Conservation (phyloP, 768 basidiomycete genomes). For the Lactarius vividus region DNA sequence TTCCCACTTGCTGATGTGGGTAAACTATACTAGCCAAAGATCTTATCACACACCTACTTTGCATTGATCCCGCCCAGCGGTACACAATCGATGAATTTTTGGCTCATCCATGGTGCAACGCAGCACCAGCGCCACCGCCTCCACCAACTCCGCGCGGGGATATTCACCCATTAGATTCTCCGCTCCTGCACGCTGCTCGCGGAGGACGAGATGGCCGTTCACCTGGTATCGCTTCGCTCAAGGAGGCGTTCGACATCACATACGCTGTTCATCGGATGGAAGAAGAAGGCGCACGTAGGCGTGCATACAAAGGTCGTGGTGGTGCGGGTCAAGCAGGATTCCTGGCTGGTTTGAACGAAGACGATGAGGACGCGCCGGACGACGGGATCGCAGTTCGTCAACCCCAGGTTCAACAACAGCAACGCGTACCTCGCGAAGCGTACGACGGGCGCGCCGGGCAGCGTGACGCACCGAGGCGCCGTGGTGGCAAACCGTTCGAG, state of each 20-base stretch:
- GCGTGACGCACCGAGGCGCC: conserved; percentile 51
- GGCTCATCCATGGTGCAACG: conserved; percentile 92
- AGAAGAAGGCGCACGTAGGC: conserved; percentile 88
- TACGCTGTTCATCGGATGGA: conserved; percentile 99
- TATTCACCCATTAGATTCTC: conserved; percentile 72
- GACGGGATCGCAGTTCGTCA: conserved; percentile 47
- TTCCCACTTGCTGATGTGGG: conserved; percentile 21
- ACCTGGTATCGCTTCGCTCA: conserved; percentile 88
- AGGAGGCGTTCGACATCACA: conserved; percentile 98
- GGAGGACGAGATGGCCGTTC: conserved; percentile 78
- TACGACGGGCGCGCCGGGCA: conserved; percentile 71
- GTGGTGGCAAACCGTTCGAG: conserved; percentile 55
- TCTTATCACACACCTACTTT: conserved; percentile 89
- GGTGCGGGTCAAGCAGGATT: conserved; percentile 76
- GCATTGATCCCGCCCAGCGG: conserved; percentile 91
- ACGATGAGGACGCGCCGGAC: conserved; percentile 69
- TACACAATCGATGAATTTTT: conserved; percentile 99
- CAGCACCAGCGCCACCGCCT: conserved; percentile 57
- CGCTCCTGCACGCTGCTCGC: conserved; percentile 76
- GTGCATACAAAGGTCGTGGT: conserved; percentile 75
- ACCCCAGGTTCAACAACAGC: conserved; percentile 19
- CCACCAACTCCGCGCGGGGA: conserved; percentile 60
- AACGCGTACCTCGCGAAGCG: conserved; percentile 19
- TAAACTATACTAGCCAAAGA: conserved; percentile 71
- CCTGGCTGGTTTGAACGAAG: conserved; percentile 87